These are phyloP conservation scores for Zopfochytrium polystomum DNA, from an alignment of 371 early-diverging fungal genomes.

Conservation along the genomic window DNA sequence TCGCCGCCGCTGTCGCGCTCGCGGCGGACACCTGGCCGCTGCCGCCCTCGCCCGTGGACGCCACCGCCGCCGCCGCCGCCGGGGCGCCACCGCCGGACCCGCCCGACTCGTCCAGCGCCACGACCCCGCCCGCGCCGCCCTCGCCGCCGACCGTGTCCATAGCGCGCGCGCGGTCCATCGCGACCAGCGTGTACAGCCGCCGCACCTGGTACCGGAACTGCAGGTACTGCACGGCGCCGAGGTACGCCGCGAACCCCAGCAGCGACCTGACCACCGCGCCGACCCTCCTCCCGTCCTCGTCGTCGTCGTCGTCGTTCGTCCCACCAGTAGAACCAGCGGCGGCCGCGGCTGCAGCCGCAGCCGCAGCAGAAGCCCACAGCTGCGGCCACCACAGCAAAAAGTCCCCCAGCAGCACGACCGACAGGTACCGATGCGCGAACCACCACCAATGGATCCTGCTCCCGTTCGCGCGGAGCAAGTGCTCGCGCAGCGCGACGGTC, in stretches of 20 bases:
- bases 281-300: too few species aligned
- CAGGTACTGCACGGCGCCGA: constrained; percentile 37
- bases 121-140: constrained; percentile 22
- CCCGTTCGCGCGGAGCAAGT: constrained; percentile 51
- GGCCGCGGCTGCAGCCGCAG: too few species aligned
- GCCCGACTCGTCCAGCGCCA: not conserved
- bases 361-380: constrained; percentile 28
- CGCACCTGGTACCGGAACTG: constrained; percentile 43
- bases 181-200: constrained; percentile 41
- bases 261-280: constrained; percentile 29
- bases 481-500: constrained; percentile 49
- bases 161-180: constrained; percentile 38
- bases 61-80: too few species aligned
- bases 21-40: too few species aligned
- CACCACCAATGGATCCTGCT: constrained; percentile 48
- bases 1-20: too few species aligned
- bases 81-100: constrained; percentile 27
- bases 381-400: not conserved
- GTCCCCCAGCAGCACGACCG: constrained; percentile 23
- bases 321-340: constrained; percentile 22
- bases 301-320: not conserved
- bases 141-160: constrained; percentile 47
- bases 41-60: too few species aligned
- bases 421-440: constrained; percentile 47
- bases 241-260: constrained; percentile 31